Conservation (phyloP, 192 early-diverging fungal genomes). For the Coemansia sp. region DNA sequence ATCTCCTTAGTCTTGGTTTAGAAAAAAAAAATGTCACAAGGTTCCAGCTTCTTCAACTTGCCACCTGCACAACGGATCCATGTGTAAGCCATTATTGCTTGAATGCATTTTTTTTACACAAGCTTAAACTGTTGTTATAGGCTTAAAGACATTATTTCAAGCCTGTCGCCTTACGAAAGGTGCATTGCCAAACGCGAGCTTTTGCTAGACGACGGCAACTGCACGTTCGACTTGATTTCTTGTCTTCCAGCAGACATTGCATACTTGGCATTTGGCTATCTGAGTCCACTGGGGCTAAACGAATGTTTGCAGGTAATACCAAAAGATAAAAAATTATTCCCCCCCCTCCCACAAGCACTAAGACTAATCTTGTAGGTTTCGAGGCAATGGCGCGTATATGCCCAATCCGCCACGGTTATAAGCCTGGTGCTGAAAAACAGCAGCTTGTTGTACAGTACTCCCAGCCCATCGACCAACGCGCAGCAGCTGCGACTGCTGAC, state of each 20-base stretch:
- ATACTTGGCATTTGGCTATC: conserved; percentile 1
- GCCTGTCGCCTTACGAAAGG: conserved; percentile 11
- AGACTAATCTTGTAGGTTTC: background rate
- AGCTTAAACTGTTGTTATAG: background rate
- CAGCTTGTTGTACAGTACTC: background rate
- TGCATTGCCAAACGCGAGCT: conserved; percentile 17
- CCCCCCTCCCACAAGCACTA: background rate
- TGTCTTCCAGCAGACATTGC: conserved; percentile 14
- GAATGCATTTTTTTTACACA: no score
- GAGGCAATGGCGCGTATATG: conserved; percentile 8
- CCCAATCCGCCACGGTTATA: conserved; percentile 2
- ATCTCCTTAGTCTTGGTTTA: no score
- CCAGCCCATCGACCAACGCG: background rate
- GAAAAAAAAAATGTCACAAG: no score
- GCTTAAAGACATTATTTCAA: conserved; percentile 14
- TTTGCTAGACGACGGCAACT: background rate
- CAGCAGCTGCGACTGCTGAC: conserved; percentile 2
- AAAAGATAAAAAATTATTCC: no score
- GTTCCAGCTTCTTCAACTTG: no score
- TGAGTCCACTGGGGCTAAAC: conserved; percentile 6
- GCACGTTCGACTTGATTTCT: conserved; percentile 13
- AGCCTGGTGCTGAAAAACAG: background rate
- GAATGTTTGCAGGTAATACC: conserved; percentile 10
- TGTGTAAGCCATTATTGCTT: no score
- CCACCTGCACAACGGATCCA: no score